Evolutionary conservation across 164 flowering plant genomes (phyloP).

Genomic region (Stephania japonica): DNA sequence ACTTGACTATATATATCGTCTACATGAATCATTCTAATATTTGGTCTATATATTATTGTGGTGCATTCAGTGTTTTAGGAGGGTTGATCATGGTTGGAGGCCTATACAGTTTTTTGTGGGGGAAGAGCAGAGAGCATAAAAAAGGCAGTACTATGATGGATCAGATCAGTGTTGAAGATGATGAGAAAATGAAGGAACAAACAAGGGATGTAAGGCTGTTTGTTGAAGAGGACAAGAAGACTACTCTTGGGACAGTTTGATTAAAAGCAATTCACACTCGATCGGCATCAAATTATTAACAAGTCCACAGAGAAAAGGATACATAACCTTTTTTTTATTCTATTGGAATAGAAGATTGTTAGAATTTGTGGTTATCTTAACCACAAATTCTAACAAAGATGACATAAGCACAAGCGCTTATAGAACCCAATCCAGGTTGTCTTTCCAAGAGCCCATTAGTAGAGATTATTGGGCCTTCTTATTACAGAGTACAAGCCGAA

Average conservation of each 20-base stretch:
- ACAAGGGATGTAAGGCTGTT: not conserved
- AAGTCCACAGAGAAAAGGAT: no score
- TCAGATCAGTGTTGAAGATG: not conserved
- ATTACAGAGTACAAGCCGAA: no score
- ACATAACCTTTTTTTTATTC: no score
- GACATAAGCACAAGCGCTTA: no score
- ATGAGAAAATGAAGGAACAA: not conserved
- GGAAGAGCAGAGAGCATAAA: conserved; percentile 16
- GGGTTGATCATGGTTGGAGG: conserved; percentile 17
- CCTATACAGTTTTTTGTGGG: conserved; percentile 20
- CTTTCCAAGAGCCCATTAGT: no score
- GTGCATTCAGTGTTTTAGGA: conserved; percentile 15
- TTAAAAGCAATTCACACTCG: no score
- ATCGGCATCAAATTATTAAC: no score
- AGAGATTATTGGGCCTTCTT: no score
- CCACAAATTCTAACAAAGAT: no score
- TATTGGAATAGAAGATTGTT: no score
- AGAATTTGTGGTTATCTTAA: no score
- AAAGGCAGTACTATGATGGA: not conserved
- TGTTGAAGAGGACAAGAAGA: not conserved
- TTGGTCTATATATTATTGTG: not conserved
- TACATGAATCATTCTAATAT: not conserved
- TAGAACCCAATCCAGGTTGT: no score
- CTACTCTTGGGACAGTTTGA: not conserved
- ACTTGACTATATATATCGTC: not conserved